Percentiles rank a stretch among this genome's conserved stretches.
Conservation (phyloP, 2,329 filamentous ascomycete species). For the Pseudogymnoascus sp. region DNA sequence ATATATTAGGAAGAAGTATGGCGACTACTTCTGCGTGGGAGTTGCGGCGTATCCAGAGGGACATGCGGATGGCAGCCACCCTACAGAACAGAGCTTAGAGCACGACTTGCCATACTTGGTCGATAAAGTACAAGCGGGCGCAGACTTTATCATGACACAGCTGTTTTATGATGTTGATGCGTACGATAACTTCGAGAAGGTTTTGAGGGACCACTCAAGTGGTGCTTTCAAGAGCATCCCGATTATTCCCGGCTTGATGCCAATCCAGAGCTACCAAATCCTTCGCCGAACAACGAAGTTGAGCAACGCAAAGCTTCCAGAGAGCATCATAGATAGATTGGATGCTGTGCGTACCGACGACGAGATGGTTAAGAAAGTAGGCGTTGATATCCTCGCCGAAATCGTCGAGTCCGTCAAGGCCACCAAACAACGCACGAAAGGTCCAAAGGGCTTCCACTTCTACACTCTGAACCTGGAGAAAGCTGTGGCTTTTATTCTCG, state of each 20-base stretch:
- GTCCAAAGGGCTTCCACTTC: constrained; percentile 83
- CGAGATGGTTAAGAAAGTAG: constrained; percentile 71
- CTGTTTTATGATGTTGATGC: constrained; percentile 87
- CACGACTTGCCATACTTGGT: constrained; percentile 82
- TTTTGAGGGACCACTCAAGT: constrained; percentile 71
- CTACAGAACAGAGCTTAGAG: constrained; percentile 59
- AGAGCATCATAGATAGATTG: constrained; percentile 60
- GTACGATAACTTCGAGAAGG: constrained; percentile 72
- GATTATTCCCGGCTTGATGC: constrained; percentile 94
- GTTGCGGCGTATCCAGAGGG: constrained; percentile 94
- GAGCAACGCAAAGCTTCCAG: constrained; percentile 78
- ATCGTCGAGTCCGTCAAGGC: constrained; percentile 72
- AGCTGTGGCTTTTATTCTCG: constrained; percentile 85
- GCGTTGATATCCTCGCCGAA: constrained; percentile 76
- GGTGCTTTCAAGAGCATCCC: constrained; percentile 78
- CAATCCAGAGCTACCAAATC: constrained; percentile 95
- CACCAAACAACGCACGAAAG: constrained; percentile 48
- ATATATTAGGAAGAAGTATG: constrained; percentile 80
- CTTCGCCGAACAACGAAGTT: constrained; percentile 89
- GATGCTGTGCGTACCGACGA: constrained; percentile 71
- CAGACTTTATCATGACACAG: constrained; percentile 98
- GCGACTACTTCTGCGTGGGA: constrained; percentile 93
- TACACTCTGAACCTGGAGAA: constrained; percentile 97
- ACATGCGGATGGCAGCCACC: constrained; percentile 84
- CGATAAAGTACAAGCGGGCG: constrained; percentile 84